Conservation (phyloP, 1,139 yeast species). For the Pichia cactophila region DNA sequence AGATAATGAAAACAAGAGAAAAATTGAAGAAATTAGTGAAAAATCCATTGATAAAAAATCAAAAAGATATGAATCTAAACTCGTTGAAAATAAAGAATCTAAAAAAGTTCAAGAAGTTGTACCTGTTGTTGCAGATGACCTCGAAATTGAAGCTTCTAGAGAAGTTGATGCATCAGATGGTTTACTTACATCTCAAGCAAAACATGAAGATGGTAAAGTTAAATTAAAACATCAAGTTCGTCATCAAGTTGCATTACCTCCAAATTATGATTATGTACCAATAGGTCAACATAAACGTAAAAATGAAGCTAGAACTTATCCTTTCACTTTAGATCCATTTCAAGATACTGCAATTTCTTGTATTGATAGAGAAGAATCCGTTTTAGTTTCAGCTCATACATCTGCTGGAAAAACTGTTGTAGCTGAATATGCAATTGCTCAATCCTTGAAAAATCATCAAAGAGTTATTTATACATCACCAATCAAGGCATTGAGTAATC, state of each 20-base stretch:
- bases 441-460: conserved; percentile 81
- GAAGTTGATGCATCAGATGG: conserved; percentile 81
- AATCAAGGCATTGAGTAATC: conserved; percentile 92
- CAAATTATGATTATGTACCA: conserved; percentile 79
- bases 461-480: conserved; percentile 97
- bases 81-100: conserved; percentile 26
- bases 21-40: conserved; percentile 16
- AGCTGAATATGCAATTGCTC: conserved; percentile 98
- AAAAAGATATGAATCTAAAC: conserved; percentile 19
- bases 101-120: conserved; percentile 32
- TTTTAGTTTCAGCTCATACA: conserved; percentile 89
- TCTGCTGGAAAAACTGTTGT: conserved; percentile 96
- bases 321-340: conserved; percentile 87
- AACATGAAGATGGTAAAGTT: conserved; percentile 30
- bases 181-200: conserved; percentile 33
- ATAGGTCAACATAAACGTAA: conserved; percentile 75
- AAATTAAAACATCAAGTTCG: conserved; percentile 87
- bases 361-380: conserved; percentile 94
- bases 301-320: conserved; percentile 80
- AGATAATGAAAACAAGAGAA: conserved; percentile 9
- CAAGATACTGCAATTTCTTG: conserved; percentile 97
- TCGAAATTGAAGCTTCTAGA: conserved; percentile 86
- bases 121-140: conserved; percentile 81
- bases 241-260: conserved; percentile 96
- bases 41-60: conserved; percentile 12